Base-by-base conservation (phyloP, 2,329 filamentous ascomycete genomes). In the Paecilomyces sp. region DNA sequence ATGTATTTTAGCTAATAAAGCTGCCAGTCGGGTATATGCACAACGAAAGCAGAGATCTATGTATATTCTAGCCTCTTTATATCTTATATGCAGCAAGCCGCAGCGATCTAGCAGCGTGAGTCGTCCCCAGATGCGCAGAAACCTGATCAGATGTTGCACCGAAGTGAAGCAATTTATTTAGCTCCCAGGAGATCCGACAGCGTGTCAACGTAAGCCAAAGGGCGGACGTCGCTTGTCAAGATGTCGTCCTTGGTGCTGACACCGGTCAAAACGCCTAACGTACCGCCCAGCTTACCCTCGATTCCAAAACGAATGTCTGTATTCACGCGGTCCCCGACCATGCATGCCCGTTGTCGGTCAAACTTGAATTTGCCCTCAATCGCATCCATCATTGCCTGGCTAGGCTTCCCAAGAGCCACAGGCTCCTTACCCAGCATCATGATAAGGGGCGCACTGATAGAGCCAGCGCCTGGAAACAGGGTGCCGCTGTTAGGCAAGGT, bases 351-450 rank as follows among this genome's bases (percentile, higher is more conserved):
- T 61, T 82, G 85, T 41, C 92, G 85, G 73, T 97, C 88, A 58
- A 99, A 88, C 66, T 89, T 83, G 75, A 97, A 97, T 76, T 96
- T 96, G 60, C 93, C 93, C 80, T 97, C 93, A 60, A 99, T 89
- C 2, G 94, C 92, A 74, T 97, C 93, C 93, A 99, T 96, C 94
- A 99, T 99, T 3, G 93, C 93, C 79, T 96, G 92, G 72, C 91
- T 96, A 2, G 94, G 94, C 79, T 99, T 99, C 0, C 94, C 94
- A 50, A 97, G 79, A 2, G 90, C 87, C 33, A 91, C 76, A 0
- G 94, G 93, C 68, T 89, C 82, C 72, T 85, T 77, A 2, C 82
- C 78, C 3, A 84, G 80, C 81, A 91, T 91, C 72, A 89, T 88
- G 58, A 88, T 81, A 61, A 99, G 77, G 1, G 92, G 91, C 28